phyloP scores from a whole-genome alignment of 1,284 basidiomycete species.

The Clitocybe nebularis region DNA sequence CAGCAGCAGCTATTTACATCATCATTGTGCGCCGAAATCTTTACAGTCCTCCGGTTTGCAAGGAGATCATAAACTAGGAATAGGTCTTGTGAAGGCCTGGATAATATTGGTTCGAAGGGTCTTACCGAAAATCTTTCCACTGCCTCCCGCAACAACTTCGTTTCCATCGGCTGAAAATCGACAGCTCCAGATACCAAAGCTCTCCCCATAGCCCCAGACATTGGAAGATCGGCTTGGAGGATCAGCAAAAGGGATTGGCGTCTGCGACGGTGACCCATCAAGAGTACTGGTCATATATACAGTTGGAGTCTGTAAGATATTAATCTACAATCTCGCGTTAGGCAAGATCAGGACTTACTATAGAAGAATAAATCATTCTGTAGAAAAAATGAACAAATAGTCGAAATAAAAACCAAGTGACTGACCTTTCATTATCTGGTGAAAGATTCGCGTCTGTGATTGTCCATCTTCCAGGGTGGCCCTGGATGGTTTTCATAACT shows the following conservation, averaged over 20 bases:
- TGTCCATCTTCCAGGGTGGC: conserved; percentile 79
- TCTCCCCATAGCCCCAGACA: conserved; percentile 37
- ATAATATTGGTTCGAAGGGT: neutral
- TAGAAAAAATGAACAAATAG: neutral
- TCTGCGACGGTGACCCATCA: conserved; percentile 68
- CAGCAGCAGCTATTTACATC: conserved; percentile 98
- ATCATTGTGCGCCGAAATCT: conserved; percentile 80
- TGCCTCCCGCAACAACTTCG: conserved; percentile 81
- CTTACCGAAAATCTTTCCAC: conserved; percentile 74
- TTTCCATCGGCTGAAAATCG: conserved; percentile 94
- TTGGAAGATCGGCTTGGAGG: conserved; percentile 26
- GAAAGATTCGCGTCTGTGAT: conserved; percentile 94
- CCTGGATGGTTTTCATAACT: conserved; percentile 76
- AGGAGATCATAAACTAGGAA: conserved; percentile 85
- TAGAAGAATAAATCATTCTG: conserved; percentile 91
- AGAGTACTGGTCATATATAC: conserved; percentile 85
- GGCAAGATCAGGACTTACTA: conserved; percentile 45
- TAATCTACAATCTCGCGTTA: neutral
- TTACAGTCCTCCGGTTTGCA: conserved; percentile 74
- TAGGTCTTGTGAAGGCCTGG: conserved; percentile 2
- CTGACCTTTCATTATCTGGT: conserved; percentile 83
- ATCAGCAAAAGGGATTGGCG: conserved; percentile 71
- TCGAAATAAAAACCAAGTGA: neutral
- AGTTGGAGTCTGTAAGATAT: conserved; percentile 44
- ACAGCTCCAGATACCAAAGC: conserved; percentile 85